These are phyloP conservation scores for Scenedesmus sp. DNA, from an alignment of 163 green algal species.

Conservation along the genomic window DNA sequence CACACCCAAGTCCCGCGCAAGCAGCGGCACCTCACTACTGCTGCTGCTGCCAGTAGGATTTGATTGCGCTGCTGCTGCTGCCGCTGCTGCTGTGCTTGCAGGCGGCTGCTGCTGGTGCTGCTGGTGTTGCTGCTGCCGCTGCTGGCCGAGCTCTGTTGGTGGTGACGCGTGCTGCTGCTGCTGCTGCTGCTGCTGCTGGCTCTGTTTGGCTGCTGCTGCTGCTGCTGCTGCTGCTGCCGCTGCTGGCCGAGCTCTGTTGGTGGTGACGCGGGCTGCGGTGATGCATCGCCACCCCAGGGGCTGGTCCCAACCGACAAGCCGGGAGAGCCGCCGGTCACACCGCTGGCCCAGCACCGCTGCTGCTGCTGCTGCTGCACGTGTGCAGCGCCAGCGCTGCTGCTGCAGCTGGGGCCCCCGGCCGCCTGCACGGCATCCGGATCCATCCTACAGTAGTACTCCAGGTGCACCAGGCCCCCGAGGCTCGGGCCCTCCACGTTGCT, in stretches of 20 bases:
- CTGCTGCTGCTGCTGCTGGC: neutral
- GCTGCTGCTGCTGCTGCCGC: neutral
- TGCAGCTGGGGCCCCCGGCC: too few relatives aligned
- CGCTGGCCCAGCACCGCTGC: constrained; percentile 31
- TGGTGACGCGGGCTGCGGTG: too few relatives aligned
- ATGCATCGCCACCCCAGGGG: too few relatives aligned
- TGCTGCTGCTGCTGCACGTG: neutral
- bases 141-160: neutral
- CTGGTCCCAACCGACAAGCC: too few relatives aligned
- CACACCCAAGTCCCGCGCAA: constrained; percentile 25
- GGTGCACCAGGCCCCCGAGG: too few relatives aligned
- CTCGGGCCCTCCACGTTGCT: too few relatives aligned
- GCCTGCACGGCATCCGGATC: too few relatives aligned
- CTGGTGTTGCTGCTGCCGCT: constrained; percentile 2
- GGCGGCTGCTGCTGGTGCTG: neutral
- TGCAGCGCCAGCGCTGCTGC: too few relatives aligned
- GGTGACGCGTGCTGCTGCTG: neutral
- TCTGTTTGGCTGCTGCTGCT: neutral
- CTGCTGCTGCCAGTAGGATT: neutral
- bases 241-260: constrained; percentile 1
- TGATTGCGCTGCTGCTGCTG: neutral
- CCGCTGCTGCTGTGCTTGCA: neutral
- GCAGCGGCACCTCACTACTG: constrained; percentile 8
- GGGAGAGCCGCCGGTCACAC: too few relatives aligned
- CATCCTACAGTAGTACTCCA: neutral